Evolutionary conservation across 805 yeast genomes (phyloP).

Genomic region (Ogataea parapolymorpha): DNA sequence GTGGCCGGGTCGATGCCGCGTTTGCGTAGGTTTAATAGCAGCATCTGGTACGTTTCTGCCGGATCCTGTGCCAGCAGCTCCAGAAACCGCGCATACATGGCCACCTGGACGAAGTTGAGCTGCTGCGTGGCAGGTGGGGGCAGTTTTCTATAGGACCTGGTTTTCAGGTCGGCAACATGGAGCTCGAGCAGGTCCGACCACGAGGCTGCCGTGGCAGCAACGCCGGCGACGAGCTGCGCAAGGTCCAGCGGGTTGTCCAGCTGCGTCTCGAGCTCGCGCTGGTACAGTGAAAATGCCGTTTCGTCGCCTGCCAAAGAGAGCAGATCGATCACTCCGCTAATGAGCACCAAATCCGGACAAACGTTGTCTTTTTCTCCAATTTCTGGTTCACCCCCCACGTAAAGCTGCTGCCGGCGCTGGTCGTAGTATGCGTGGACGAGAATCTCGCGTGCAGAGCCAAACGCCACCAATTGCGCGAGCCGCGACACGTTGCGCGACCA

Average conservation of each 20-base stretch:
- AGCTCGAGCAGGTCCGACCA: constrained; percentile 33
- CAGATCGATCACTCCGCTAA: constrained; percentile 66
- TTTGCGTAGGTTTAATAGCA: constrained; percentile 44
- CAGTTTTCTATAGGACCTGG: constrained; percentile 41
- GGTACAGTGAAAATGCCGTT: constrained; percentile 19
- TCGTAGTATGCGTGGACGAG: constrained; percentile 52
- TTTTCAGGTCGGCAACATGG: constrained; percentile 56
- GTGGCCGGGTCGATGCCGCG: constrained; percentile 47
- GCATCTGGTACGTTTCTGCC: constrained; percentile 37
- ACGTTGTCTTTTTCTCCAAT: neutral
- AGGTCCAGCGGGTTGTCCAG: constrained; percentile 19
- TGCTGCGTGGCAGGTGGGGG: constrained; percentile 54
- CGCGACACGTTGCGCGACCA: constrained; percentile 45
- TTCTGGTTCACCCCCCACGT: too few relatives aligned
- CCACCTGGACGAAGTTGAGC: constrained; percentile 56
- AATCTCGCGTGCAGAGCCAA: constrained; percentile 61
- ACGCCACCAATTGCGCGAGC: constrained; percentile 38
- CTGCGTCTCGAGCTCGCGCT: constrained; percentile 17
- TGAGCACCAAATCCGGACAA: constrained; percentile 35
- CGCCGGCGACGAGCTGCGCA: constrained; percentile 15
- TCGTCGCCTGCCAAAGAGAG: constrained; percentile 27
- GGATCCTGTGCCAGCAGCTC: constrained; percentile 32
- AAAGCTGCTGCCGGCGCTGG: constrained; percentile 1
- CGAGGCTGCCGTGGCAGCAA: constrained; percentile 5
- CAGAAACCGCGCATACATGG: constrained; percentile 52